These are phyloP conservation scores for Tephrocybe sp. DNA, from an alignment of 768 basidiomycete genomes.

Conservation along the genomic window DNA sequence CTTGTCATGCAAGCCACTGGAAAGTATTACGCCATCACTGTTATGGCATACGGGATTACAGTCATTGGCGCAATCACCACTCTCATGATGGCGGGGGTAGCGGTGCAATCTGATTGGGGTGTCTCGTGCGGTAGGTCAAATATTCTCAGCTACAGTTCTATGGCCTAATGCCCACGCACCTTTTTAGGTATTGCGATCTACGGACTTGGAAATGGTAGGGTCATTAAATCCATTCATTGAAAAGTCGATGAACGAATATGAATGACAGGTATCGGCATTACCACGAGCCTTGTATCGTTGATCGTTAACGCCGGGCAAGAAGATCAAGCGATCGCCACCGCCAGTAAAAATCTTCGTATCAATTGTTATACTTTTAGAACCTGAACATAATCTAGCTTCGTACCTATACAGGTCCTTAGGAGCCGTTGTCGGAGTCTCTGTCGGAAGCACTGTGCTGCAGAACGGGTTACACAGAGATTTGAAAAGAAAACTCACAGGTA, in stretches of 20 bases:
- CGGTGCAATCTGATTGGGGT: slow-evolving; percentile 32
- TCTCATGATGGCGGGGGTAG: slow-evolving; percentile 39
- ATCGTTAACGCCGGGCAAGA: slow-evolving; percentile 57
- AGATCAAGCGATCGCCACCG: slow-evolving; percentile 62
- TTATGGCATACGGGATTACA: slow-evolving; percentile 35
- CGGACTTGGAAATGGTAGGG: slow-evolving; percentile 2
- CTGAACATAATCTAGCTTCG: slow-evolving; percentile 34
- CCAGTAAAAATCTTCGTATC: slow-evolving; percentile 33
- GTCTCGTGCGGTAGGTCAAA: slow-evolving; percentile 37
- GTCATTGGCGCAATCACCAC: slow-evolving; percentile 35
- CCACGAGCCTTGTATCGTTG: slow-evolving; percentile 53
- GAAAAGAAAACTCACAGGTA: slow-evolving; percentile 34
- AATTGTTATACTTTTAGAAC: neutral
- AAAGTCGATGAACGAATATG: too few species aligned
- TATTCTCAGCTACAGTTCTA: neutral
- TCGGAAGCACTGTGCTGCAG: slow-evolving; percentile 53
- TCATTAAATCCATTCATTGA: neutral
- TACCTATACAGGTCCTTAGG: slow-evolving; percentile 65
- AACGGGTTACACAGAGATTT: slow-evolving; percentile 41
- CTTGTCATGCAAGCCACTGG: slow-evolving; percentile 50
- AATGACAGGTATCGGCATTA: slow-evolving; percentile 42
- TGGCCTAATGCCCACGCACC: neutral
- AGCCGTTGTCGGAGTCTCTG: slow-evolving; percentile 50
- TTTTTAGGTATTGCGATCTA: neutral
- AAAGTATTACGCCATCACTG: slow-evolving; percentile 44